phyloP scores from a whole-genome alignment of 2,329 filamentous ascomycete species.

The Verticillium albo-atrum region DNA sequence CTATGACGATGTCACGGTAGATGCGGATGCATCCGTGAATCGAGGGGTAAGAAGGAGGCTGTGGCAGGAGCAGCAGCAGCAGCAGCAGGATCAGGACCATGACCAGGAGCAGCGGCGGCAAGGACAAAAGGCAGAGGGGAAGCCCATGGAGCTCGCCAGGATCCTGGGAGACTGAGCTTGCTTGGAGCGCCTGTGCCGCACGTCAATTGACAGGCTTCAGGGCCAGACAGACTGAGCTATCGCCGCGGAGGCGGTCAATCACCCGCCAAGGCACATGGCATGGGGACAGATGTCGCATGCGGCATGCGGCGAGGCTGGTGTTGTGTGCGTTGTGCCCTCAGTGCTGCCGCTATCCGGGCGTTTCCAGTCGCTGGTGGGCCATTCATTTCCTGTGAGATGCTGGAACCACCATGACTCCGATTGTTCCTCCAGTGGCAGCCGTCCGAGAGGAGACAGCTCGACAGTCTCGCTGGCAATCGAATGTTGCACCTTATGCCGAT shows the following conservation, averaged over 20 bases:
- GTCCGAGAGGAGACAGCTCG: neutral
- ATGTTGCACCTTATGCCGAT: neutral
- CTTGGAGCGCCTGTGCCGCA: neutral
- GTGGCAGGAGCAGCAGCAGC: neutral
- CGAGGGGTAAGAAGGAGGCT: neutral
- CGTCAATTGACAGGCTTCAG: neutral
- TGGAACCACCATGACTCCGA: neutral
- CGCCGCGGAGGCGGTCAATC: neutral
- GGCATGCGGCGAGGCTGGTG: no score
- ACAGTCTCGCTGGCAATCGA: neutral
- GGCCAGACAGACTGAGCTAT: neutral
- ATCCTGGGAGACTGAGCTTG: neutral
- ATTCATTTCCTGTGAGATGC: neutral
- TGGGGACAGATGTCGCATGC: neutral
- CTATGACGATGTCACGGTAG: neutral
- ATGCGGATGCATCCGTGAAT: neutral
- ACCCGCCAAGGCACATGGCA: neutral
- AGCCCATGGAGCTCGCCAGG: neutral
- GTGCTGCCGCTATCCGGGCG: no score
- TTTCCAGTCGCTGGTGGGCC: no score
- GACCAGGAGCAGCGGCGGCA: neutral
- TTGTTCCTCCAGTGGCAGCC: neutral
- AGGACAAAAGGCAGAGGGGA: neutral
- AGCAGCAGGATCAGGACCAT: neutral
- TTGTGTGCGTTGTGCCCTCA: no score